phyloP scores from a whole-genome alignment of 2,329 filamentous ascomycete genomes.

The Ilyonectria mors-panacis region DNA sequence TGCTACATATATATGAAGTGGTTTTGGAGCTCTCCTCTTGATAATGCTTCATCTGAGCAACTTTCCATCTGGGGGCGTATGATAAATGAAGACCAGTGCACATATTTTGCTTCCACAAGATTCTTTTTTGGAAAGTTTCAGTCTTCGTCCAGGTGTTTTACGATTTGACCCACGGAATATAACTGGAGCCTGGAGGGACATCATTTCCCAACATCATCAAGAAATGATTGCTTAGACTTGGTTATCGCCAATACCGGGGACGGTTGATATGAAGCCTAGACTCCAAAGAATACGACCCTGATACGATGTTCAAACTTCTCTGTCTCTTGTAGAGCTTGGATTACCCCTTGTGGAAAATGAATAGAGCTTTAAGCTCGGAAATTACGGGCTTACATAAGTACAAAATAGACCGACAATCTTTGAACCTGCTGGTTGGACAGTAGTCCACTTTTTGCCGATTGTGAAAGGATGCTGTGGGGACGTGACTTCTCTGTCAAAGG shows the following conservation, averaged over 20 bases:
- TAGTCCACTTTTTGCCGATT: conserved; percentile 15
- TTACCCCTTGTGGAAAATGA: not conserved
- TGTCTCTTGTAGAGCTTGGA: not conserved
- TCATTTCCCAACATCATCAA: not conserved
- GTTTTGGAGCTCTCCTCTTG: no score
- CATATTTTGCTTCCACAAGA: no score
- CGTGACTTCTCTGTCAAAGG: conserved; percentile 12
- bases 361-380: not conserved
- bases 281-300: not conserved
- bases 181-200: not conserved
- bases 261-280: conserved; percentile 12
- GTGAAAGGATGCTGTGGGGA: conserved; percentile 14
- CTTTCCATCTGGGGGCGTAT: no score
- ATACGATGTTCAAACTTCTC: not conserved
- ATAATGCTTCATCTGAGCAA: no score
- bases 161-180: not conserved
- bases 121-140: no score
- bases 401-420: conserved; percentile 32
- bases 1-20: no score
- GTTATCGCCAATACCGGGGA: not conserved
- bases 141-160: not conserved
- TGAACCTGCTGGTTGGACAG: conserved; percentile 21
- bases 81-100: no score
- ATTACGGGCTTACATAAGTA: conserved; percentile 13
- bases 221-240: not conserved